Conservation (phyloP, 2,329 filamentous ascomycete genomes). For the Beauveria caledonica region DNA sequence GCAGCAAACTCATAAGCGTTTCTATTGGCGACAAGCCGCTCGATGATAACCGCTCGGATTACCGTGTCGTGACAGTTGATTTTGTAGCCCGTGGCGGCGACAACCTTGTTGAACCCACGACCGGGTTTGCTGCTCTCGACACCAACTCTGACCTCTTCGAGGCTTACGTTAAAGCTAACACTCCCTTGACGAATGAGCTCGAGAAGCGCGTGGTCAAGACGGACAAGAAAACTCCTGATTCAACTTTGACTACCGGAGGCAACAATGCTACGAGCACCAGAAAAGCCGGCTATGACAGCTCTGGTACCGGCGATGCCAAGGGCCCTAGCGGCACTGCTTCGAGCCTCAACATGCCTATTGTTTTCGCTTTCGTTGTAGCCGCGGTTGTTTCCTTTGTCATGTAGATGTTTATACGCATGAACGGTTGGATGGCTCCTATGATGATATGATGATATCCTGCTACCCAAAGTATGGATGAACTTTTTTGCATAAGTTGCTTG, state of each 20-base stretch:
- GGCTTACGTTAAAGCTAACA: constrained; percentile 39
- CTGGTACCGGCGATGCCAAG: not conserved
- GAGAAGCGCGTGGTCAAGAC: constrained; percentile 30
- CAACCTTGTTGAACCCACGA: constrained; percentile 42
- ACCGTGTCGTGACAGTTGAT: constrained; percentile 54
- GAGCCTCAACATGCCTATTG: not conserved
- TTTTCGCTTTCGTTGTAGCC: not conserved
- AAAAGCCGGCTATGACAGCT: not conserved
- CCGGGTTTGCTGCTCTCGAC: constrained; percentile 38
- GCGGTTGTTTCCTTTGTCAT: not conserved
- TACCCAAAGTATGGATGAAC: not conserved
- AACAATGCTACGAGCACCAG: not conserved
- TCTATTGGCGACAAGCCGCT: constrained; percentile 41
- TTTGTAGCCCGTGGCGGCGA: constrained; percentile 56
- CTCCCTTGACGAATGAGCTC: constrained; percentile 41
- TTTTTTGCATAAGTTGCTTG: not conserved
- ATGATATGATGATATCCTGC: not conserved
- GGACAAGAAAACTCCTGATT: constrained; percentile 3
- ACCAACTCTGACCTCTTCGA: constrained; percentile 46
- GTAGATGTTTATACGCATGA: not conserved
- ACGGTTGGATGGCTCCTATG: not conserved
- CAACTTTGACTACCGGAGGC: not conserved
- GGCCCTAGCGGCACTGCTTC: not conserved
- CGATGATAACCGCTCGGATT: constrained; percentile 34
- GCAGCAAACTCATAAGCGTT: constrained; percentile 44